Percentiles rank a stretch among this genome's conserved stretches.
Conservation (phyloP, 2,329 filamentous ascomycete genomes). For the Arthrobotrys sphaeroides region DNA sequence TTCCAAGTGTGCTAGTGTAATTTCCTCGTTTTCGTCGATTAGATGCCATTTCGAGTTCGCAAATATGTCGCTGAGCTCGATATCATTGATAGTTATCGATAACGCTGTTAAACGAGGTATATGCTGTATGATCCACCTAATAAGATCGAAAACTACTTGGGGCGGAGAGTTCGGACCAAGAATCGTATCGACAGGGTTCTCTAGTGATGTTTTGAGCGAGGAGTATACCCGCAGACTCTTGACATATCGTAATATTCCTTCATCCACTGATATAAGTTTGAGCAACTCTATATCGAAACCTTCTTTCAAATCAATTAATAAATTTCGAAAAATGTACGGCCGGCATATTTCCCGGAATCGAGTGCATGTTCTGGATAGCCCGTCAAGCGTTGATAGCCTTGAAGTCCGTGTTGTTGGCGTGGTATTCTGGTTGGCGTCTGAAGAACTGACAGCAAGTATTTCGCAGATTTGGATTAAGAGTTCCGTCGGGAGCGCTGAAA, state of each 20-base stretch:
- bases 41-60: neutral
- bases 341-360: constrained; percentile 7
- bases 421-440: neutral
- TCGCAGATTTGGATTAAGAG: constrained; percentile 20
- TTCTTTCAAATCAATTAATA: neutral
- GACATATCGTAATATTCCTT: neutral
- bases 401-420: neutral
- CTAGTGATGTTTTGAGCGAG: neutral
- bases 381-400: neutral
- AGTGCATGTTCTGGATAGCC: constrained; percentile 3
- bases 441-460: neutral
- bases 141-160: neutral
- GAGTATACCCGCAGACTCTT: neutral
- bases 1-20: neutral
- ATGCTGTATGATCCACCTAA: neutral
- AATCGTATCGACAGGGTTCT: neutral
- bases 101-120: neutral
- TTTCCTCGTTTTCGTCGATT: neutral
- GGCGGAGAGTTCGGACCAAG: neutral
- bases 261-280: neutral
- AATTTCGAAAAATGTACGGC: neutral
- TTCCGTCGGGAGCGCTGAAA: neutral
- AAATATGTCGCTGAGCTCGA: neutral
- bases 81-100: neutral
- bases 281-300: neutral